phyloP scores from a whole-genome alignment of 2,329 filamentous ascomycete genomes.

The Pseudogymnoascus sp. region DNA sequence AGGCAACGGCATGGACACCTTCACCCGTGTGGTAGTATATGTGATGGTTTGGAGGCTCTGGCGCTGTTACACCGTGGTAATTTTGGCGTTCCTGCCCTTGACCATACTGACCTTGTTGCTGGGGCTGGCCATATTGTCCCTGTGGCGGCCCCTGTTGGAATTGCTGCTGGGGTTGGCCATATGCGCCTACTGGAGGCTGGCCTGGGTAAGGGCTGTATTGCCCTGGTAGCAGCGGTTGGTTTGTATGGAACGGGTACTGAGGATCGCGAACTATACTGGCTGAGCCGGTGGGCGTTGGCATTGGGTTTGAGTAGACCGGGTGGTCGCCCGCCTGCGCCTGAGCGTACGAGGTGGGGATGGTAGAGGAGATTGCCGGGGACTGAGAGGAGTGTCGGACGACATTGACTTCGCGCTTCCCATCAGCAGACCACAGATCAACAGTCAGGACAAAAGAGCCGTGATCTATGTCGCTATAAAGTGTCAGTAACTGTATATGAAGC shows the following conservation, averaged over 20 bases:
- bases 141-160: slow-evolving; percentile 26
- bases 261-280: slow-evolving; percentile 32
- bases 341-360: slow-evolving; percentile 70
- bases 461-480: slow-evolving; percentile 51
- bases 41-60: slow-evolving; percentile 14
- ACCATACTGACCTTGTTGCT: slow-evolving; percentile 10
- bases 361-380: slow-evolving; percentile 72
- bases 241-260: slow-evolving; percentile 17
- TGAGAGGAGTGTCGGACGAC: slow-evolving; percentile 57
- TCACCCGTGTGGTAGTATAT: slow-evolving; percentile 19
- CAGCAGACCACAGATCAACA: slow-evolving; percentile 60
- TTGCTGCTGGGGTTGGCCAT: slow-evolving; percentile 20
- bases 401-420: slow-evolving; percentile 56
- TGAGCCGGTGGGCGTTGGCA: slow-evolving; percentile 25
- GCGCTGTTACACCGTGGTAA: neutral
- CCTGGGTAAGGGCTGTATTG: slow-evolving; percentile 21
- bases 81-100: neutral
- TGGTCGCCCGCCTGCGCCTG: slow-evolving; percentile 35
- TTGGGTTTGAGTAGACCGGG: slow-evolving; percentile 21
- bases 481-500: slow-evolving; percentile 1
- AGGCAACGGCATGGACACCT: slow-evolving; percentile 10
- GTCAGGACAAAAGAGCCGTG: slow-evolving; percentile 60
- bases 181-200: slow-evolving; percentile 15
- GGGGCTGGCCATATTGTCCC: slow-evolving; percentile 33
- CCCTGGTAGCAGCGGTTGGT: neutral